These are phyloP conservation scores for Thelonectria blattea DNA, from an alignment of 2,329 filamentous ascomycete species.

Conservation along the genomic window DNA sequence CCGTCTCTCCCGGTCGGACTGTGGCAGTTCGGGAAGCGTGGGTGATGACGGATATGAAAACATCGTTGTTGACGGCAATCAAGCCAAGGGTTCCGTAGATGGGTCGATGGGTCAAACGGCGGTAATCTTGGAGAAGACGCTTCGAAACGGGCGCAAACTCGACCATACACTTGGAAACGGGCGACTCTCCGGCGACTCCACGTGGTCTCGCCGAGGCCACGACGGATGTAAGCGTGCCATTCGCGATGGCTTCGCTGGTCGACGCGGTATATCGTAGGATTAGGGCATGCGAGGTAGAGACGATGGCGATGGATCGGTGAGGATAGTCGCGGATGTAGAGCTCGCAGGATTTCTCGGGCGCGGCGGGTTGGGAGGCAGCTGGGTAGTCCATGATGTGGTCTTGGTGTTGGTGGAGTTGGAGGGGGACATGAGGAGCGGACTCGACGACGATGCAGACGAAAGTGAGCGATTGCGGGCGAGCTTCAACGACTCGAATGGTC, in stretches of 20 bases:
- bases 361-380: slow-evolving; percentile 52
- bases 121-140: slow-evolving; percentile 76
- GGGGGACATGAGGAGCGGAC: slow-evolving; percentile 16
- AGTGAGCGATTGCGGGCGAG: slow-evolving; percentile 21
- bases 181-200: slow-evolving; percentile 48
- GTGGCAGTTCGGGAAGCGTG: slow-evolving; percentile 79
- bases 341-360: slow-evolving; percentile 69
- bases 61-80: slow-evolving; percentile 81
- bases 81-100: slow-evolving; percentile 88
- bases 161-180: slow-evolving; percentile 77
- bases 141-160: slow-evolving; percentile 75
- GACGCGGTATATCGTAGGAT: slow-evolving; percentile 81
- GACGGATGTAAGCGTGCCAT: slow-evolving; percentile 64
- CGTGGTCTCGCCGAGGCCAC: slow-evolving; percentile 54
- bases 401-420: slow-evolving; percentile 13
- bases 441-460: slow-evolving; percentile 4
- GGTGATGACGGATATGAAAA: slow-evolving; percentile 91
- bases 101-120: slow-evolving; percentile 73
- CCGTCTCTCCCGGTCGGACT: slow-evolving; percentile 84
- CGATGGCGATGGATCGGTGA: slow-evolving; percentile 85
- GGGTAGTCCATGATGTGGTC: slow-evolving; percentile 55
- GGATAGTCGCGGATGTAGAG: slow-evolving; percentile 87
- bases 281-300: slow-evolving; percentile 78
- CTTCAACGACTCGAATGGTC: slow-evolving; percentile 24
- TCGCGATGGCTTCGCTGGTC: slow-evolving; percentile 63